phyloP scores from a whole-genome alignment of 768 basidiomycete species.

The Neoboletus magnificus region DNA sequence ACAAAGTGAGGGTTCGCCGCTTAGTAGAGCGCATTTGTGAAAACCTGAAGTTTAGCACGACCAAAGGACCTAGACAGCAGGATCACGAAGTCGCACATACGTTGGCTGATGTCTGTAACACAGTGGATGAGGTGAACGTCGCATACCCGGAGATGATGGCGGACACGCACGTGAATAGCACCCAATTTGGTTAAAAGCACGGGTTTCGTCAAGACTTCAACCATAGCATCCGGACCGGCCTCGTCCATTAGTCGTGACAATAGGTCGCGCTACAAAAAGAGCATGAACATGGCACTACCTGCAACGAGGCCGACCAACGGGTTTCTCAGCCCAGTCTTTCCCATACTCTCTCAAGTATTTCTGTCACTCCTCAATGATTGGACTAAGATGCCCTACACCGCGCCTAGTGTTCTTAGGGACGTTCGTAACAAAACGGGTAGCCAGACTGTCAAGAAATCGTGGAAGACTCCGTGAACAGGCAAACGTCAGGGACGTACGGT shows the following conservation, averaged over 20 bases:
- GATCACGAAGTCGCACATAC: background rate
- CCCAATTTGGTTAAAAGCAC: slow-evolving; percentile 12
- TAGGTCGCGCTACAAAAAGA: slow-evolving; percentile 27
- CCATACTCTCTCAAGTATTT: slow-evolving; percentile 22
- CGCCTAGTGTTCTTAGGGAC: background rate
- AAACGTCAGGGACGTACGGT: slow-evolving; percentile 23
- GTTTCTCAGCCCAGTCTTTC: slow-evolving; percentile 28
- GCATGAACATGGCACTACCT: background rate
- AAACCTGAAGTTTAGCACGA: background rate
- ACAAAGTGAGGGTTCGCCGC: background rate
- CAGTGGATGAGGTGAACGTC: background rate
- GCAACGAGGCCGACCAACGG: slow-evolving; percentile 22
- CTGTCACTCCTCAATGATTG: slow-evolving; percentile 31
- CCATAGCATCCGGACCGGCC: background rate
- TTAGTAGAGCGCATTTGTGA: background rate
- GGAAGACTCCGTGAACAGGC: background rate
- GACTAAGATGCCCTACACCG: slow-evolving; percentile 15
- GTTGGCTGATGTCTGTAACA: background rate
- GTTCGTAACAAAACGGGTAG: slow-evolving; percentile 11
- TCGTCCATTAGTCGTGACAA: slow-evolving; percentile 13
- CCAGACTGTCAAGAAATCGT: slow-evolving; percentile 10
- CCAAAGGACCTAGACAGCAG: background rate
- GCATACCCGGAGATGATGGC: background rate
- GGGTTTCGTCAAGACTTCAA: slow-evolving; percentile 9
- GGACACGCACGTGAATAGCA: slow-evolving; percentile 21